Conservation (phyloP, 169 alveolate genomes). For the Plasmodium berghei region DNA sequence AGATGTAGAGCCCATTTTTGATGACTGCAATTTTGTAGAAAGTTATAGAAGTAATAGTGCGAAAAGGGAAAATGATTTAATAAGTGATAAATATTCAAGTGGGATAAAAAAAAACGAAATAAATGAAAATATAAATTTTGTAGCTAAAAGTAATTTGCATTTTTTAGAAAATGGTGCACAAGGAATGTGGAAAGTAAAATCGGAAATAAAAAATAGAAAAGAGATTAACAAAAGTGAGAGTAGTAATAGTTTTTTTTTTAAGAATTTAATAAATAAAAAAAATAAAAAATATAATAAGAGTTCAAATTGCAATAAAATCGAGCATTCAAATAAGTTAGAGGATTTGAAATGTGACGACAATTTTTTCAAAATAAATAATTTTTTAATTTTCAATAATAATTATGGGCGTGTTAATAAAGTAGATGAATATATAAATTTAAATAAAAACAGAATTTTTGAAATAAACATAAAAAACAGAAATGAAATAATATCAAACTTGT, state of each 20-base stretch:
- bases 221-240: background rate
- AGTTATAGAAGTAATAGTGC: too few species aligned
- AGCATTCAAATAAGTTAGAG: background rate
- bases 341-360: background rate
- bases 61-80: too few species aligned
- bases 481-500: constrained; percentile 20
- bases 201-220: background rate
- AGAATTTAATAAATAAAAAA: constrained; percentile 10
- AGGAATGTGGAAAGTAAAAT: background rate
- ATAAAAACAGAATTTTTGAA: constrained; percentile 21
- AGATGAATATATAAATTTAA: constrained; percentile 14
- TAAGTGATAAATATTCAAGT: too few species aligned
- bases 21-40: too few species aligned
- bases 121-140: too few species aligned
- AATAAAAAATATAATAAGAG: background rate
- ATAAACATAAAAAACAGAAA: constrained; percentile 36
- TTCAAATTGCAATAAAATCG: background rate
- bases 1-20: too few species aligned
- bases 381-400: constrained; percentile 38
- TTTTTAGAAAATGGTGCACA: background rate
- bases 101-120: too few species aligned
- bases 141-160: too few species aligned
- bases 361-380: constrained; percentile 1
- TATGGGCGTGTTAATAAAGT: background rate
- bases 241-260: background rate